Percentiles rank a stretch among this genome's conserved stretches.
Evolutionary conservation across 495 filamentous ascomycete species (phyloP).

Genomic region (Aspergillus kassunensis): DNA sequence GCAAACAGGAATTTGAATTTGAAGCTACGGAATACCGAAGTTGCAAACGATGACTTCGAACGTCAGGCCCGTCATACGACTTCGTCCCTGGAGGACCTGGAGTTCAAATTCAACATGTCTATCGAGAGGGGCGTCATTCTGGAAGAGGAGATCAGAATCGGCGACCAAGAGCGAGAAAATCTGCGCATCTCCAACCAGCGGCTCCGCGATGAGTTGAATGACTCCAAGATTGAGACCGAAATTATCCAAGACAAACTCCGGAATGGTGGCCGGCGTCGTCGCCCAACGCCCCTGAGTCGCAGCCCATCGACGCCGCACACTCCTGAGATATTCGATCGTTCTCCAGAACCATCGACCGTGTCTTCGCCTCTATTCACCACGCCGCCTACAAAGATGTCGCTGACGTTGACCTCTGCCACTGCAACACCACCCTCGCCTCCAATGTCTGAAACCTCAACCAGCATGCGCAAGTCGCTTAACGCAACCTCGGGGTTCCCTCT

Average conservation of each 20-base stretch:
- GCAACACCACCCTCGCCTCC: conserved; percentile 69
- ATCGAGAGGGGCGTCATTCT: conserved; percentile 90
- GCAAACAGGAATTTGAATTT: conserved; percentile 75
- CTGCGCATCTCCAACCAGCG: conserved; percentile 86
- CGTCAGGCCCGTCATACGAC: conserved; percentile 89
- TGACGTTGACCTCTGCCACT: conserved; percentile 69
- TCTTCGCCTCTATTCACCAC: conserved; percentile 71
- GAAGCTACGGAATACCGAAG: conserved; percentile 88
- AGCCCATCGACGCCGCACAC: conserved; percentile 47
- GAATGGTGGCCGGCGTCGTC: conserved; percentile 50
- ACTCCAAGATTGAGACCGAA: conserved; percentile 91
- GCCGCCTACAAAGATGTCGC: conserved; percentile 63
- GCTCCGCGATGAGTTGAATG: conserved; percentile 82
- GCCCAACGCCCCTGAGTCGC: conserved; percentile 47
- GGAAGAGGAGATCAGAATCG: conserved; percentile 86
- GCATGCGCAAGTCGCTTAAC: conserved; percentile 42
- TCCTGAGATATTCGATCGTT: conserved; percentile 47
- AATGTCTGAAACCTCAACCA: conserved; percentile 47
- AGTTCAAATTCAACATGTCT: conserved; percentile 91
- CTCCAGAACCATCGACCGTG: conserved; percentile 57
- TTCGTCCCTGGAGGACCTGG: conserved; percentile 92
- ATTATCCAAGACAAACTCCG: conserved; percentile 90
- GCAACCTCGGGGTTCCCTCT: conserved; percentile 42
- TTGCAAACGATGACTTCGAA: conserved; percentile 97
- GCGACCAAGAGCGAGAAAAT: conserved; percentile 84